Conservation (phyloP, 179 eudicot genomes). For the Pouteria campechiana region DNA sequence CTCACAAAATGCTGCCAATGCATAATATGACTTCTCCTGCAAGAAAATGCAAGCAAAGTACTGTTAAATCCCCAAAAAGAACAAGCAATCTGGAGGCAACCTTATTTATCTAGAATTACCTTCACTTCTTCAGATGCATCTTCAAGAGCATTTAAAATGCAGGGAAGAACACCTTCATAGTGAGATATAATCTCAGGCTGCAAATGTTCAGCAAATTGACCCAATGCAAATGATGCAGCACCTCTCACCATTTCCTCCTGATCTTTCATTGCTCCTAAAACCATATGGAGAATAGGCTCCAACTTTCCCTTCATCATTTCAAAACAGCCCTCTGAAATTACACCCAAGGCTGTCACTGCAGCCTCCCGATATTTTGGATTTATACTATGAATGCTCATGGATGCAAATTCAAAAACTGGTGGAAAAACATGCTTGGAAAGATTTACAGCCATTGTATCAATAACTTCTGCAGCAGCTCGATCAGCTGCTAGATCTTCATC, state of each 20-base stretch:
- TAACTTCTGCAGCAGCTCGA: constrained; percentile 95
- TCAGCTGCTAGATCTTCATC: constrained; percentile 95
- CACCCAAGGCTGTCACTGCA: constrained; percentile 82
- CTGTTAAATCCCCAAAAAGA: background rate
- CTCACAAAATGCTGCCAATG: constrained; percentile 97
- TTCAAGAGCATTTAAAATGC: constrained; percentile 72
- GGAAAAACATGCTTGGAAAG: constrained; percentile 75
- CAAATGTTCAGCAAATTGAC: constrained; percentile 93
- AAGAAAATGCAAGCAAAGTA: no score
- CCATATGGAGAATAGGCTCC: constrained; percentile 76
- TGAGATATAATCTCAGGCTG: constrained; percentile 95
- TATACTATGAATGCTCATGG: constrained; percentile 55
- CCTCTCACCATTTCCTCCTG: constrained; percentile 96
- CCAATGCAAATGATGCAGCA: constrained; percentile 93
- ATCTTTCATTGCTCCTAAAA: constrained; percentile 86
- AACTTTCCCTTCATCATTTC: constrained; percentile 66
- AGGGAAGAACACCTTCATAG: constrained; percentile 83
- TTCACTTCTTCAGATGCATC: constrained; percentile 94
- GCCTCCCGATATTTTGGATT: constrained; percentile 92
- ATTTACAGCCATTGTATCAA: constrained; percentile 84
- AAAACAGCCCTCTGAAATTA: constrained; percentile 84
- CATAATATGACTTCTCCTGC: constrained; percentile 97
- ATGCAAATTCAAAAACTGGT: constrained; percentile 80
- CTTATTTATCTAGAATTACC: constrained; percentile 44
- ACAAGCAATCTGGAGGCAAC: background rate